Base-by-base conservation (phyloP, 192 early-diverging fungal genomes). In the Gonapodya prolifera region DNA sequence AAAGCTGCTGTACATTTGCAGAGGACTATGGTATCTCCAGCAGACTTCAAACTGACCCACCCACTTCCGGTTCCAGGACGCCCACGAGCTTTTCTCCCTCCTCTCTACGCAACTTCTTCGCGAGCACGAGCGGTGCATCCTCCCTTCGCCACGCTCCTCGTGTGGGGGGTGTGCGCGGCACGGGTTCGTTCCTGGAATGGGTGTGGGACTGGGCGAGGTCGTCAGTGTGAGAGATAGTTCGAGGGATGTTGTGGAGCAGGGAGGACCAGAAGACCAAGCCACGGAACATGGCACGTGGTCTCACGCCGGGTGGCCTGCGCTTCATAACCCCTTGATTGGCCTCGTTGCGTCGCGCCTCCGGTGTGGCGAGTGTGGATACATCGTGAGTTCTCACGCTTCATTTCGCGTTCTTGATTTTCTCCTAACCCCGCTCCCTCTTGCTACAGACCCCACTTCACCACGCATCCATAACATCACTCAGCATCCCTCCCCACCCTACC, bases 321-420 rank as follows among this genome's bases (percentile, higher is more conserved):
- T 73, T 8, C 2, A 32, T 2, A 73, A 73, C 71, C 71, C 71
- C 28, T 8, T 32, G 18, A 8, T 73, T 2, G 71, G 71, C 8
- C 31, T 16, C 8, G 71, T 73, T 29, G 71, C 8, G 16, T 30
- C 28, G 28, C 71, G 71, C 8, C 18, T 73, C 28, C 18, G 16
- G 71, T 73, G 71, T 32, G 71, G 71, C 18, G 71, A 73, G 71
- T 73, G 71, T 32, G 71, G 71, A 29, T 73, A 73, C 71, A 32
- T 16, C 8, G 71, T 73, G 71, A 29, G 71, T 73, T 73, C 8
- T 16, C 71, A 18, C 71, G 71, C 71, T 8, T 73, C 28, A 18
- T 73, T n/a, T n/a, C n/a, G n/a, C 71, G 18, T 73, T 13, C 71
- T 32, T 8, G 8, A 29, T 32, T 18, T 8, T 29, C 28, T 18